phyloP scores from a whole-genome alignment of 2,329 filamentous ascomycete species.

The Fusarium palustre region DNA sequence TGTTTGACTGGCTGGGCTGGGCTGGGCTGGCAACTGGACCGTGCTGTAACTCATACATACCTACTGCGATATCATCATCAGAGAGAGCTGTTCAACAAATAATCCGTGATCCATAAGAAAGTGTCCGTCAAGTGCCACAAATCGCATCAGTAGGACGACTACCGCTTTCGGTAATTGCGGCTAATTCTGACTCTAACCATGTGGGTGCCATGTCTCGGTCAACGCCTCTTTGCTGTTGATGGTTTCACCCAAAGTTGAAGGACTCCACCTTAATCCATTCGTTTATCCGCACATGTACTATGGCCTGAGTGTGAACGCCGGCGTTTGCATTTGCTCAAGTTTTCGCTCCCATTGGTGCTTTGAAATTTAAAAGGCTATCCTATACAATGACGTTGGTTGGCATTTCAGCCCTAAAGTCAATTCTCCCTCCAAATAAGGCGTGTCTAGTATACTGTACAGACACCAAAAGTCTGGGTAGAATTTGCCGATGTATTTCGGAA shows the following conservation, averaged over 20 bases:
- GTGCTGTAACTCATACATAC: background rate
- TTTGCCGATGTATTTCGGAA: background rate
- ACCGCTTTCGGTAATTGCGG: slow-evolving; percentile 35
- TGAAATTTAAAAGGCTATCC: background rate
- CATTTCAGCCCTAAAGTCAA: slow-evolving; percentile 14
- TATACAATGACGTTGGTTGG: background rate
- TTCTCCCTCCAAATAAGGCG: background rate
- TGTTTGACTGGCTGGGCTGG: background rate
- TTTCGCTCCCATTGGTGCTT: background rate
- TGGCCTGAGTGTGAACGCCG: background rate
- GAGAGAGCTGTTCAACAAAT: background rate
- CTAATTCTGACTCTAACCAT: slow-evolving; percentile 27
- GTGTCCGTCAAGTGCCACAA: slow-evolving; percentile 30
- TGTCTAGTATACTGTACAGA: background rate
- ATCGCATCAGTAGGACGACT: slow-evolving; percentile 24
- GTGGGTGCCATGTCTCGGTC: slow-evolving; percentile 35
- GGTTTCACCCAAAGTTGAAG: slow-evolving; percentile 30
- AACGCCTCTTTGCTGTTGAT: slow-evolving; percentile 28
- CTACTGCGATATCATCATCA: background rate
- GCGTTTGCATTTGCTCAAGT: slow-evolving; percentile 2
- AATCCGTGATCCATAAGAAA: background rate
- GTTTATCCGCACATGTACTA: background rate
- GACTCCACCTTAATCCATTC: background rate
- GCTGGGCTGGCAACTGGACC: background rate
- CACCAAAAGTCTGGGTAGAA: background rate